Base-by-base conservation (phyloP, 495 filamentous ascomycete species). In the Aspergillus hancockii region DNA sequence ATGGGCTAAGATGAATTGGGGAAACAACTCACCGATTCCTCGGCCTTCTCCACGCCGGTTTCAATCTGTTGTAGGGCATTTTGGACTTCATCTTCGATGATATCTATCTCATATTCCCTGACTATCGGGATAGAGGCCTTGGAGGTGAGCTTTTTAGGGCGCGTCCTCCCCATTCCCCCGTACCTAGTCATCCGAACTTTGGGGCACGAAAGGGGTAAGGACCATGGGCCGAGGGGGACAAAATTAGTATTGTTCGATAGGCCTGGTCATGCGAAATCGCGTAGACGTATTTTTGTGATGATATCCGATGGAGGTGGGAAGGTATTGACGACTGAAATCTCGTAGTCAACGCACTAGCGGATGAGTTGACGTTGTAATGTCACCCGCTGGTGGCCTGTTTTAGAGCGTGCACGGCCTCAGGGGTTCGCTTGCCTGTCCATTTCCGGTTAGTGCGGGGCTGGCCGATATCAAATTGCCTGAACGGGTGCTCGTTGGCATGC, bases 21-120 rank as follows among this genome's bases (percentile, higher is more conserved):
- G 67, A 67, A 74, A 67, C 68, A 46, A 92, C 93, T 85, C 75
- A 97, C 94, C 79, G 90, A 93, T 82, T 98, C 93, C 75, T 98
- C 94, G 57, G 84, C 88, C 71, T 95, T 93, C 76, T 98, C 94
- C 60, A 98, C 94, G 64, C 94, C 94, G 58, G 93, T 97, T 68
- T 95, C 92, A 71, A 97, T 90, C 63, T 82, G 90, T 86, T 74
- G 91, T 83, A 77, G 84, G 77, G 75, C 78, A 63, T 82, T 78
- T 66, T 86, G 83, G 59, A 80, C 75, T 59, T 89, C 87, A 65
- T 90, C 88, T 59, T 90, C 88, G 68, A 84, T 71, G 59, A 74
- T 70, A 70, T 97, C 94, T 75, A 98, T 89, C 59, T 97, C 90
- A 67, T 91, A 81, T 79, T 98, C 92, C 66, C 90, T 82, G 66